Evolutionary conservation across 163 green algal species (phyloP).

Genomic region (Botryococcus braunii): DNA sequence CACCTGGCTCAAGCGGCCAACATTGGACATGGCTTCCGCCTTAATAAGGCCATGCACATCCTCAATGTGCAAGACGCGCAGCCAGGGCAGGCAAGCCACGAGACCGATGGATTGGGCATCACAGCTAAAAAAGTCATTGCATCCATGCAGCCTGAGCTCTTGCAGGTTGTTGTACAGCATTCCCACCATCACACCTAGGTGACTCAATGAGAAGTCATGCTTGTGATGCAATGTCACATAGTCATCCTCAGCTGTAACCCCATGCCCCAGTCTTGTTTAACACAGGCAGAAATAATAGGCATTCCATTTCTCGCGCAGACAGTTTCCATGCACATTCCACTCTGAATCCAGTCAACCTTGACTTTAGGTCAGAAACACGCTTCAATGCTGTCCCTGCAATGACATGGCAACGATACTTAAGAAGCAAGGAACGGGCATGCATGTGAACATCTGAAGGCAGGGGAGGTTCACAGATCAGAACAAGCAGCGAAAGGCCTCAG

Average conservation of each 20-base stretch:
- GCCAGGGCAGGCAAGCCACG: constrained; percentile 17
- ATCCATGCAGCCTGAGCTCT: constrained; percentile 41
- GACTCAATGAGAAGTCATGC: constrained; percentile 41
- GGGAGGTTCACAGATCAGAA: no score
- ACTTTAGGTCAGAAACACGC: no score
- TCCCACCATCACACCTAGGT: constrained; percentile 41
- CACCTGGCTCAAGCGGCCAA: constrained; percentile 20
- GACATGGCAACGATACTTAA: no score
- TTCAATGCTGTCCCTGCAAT: no score
- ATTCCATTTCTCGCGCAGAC: no score
- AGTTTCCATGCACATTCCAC: no score
- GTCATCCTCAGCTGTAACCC: constrained; percentile 35
- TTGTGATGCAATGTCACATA: constrained; percentile 44
- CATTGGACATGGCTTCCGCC: constrained; percentile 12
- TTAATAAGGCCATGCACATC: constrained; percentile 35
- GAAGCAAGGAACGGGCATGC: background rate
- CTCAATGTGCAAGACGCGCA: constrained; percentile 34
- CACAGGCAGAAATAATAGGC: no score
- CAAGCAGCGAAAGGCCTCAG: background rate
- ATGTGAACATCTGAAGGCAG: no score
- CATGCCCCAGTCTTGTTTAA: no score
- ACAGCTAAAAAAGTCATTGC: constrained; percentile 31
- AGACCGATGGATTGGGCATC: constrained; percentile 1
- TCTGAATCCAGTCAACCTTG: no score
- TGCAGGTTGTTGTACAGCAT: constrained; percentile 29